These are phyloP conservation scores for Lachnellula occidentalis DNA, from an alignment of 2,329 filamentous ascomycete species.

Conservation along the genomic window DNA sequence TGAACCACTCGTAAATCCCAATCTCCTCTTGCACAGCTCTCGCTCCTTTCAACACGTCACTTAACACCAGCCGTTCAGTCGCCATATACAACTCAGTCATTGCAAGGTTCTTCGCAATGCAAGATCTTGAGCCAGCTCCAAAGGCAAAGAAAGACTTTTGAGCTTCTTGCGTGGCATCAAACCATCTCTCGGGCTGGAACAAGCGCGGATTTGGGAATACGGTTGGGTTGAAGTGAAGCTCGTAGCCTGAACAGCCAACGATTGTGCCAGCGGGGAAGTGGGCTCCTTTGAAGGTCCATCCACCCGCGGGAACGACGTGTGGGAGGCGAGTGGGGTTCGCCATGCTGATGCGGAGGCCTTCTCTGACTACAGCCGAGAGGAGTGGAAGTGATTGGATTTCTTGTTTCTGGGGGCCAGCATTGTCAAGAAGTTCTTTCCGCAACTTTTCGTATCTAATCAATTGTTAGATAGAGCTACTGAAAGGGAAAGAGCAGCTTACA, in stretches of 20 bases:
- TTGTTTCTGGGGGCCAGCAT: slow-evolving; percentile 20
- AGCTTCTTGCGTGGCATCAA: slow-evolving; percentile 36
- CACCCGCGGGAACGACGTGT: slow-evolving; percentile 37
- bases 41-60: slow-evolving; percentile 40
- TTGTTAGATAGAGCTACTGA: neutral
- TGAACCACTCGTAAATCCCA: slow-evolving; percentile 52
- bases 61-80: slow-evolving; percentile 37
- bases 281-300: slow-evolving; percentile 22
- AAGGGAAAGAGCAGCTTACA: slow-evolving; percentile 25
- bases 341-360: slow-evolving; percentile 45
- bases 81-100: slow-evolving; percentile 39
- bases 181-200: slow-evolving; percentile 46
- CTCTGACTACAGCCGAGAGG: slow-evolving; percentile 43
- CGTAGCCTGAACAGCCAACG: slow-evolving; percentile 40
- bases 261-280: slow-evolving; percentile 40
- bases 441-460: slow-evolving; percentile 31
- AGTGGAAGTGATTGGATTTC: slow-evolving; percentile 36
- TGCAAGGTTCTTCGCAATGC: slow-evolving; percentile 46
- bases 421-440: slow-evolving; percentile 30
- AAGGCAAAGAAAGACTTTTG: slow-evolving; percentile 42
- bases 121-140: slow-evolving; percentile 42
- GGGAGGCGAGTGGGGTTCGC: slow-evolving; percentile 47
- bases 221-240: slow-evolving; percentile 40
- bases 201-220: slow-evolving; percentile 38
- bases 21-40: slow-evolving; percentile 36